Evolutionary conservation across 345 rosid species (phyloP).

Genomic region (Carallia brachiata): DNA sequence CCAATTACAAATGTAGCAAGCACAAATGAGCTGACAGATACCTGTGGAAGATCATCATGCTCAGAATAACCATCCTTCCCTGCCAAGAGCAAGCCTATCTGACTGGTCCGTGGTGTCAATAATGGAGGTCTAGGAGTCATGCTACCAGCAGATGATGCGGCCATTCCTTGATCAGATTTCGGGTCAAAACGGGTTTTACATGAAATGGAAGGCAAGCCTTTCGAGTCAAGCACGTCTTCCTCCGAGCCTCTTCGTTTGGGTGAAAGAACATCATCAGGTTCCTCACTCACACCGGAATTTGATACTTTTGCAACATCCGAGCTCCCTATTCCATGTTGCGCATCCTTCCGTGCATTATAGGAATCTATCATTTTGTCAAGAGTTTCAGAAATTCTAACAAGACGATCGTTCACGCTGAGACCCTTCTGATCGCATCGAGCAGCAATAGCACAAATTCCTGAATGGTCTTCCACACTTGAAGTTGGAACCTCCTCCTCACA

Average conservation of each 20-base stretch:
- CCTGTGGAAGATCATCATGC: slow-evolving; percentile 84
- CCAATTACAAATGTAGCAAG: slow-evolving; percentile 49
- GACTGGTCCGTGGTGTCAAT: slow-evolving; percentile 89
- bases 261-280: slow-evolving; percentile 66
- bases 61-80: slow-evolving; percentile 41
- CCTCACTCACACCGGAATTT: slow-evolving; percentile 88
- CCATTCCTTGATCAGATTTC: slow-evolving; percentile 96
- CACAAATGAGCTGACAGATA: slow-evolving; percentile 37
- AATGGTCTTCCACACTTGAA: too few relatives aligned
- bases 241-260: slow-evolving; percentile 95
- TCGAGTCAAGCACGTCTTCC: slow-evolving; percentile 89
- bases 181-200: slow-evolving; percentile 94
- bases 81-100: slow-evolving; percentile 72
- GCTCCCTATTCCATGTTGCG: slow-evolving; percentile 59
- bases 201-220: slow-evolving; percentile 87
- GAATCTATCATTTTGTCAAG: slow-evolving; percentile 87
- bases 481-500: too few relatives aligned
- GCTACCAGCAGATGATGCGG: slow-evolving; percentile 97
- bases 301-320: slow-evolving; percentile 84
- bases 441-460: too few relatives aligned
- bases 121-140: slow-evolving; percentile 98
- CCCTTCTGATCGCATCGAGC: too few relatives aligned
- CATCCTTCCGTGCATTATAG: slow-evolving; percentile 61
- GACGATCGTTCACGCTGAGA: too few relatives aligned
- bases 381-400: slow-evolving; percentile 33